Base-by-base conservation (phyloP, 441 rosid species). In the Populus trichocarpa region DNA sequence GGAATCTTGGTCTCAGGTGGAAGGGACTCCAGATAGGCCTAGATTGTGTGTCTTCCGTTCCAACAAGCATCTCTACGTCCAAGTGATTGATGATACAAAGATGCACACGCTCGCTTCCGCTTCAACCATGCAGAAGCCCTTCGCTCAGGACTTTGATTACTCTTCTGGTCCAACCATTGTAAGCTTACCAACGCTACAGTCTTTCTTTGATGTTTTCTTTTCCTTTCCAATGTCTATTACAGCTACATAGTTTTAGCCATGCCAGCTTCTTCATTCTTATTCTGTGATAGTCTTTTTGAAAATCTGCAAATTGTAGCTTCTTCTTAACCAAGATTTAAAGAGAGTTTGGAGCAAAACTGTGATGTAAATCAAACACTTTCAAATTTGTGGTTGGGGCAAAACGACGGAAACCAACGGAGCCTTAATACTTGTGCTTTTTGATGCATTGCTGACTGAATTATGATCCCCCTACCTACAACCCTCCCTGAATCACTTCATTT, bases 21-120 rank as follows among this genome's bases (percentile, higher is more conserved):
- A 90, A 30, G 98, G 99, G 46, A 93, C 95, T 57, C 79, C 90
- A 1, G 99, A 93, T 76, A 92, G 99, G 89, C 99, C 98, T 32
- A 84, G 98, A 80, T 72, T 95, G 9, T 82, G 90, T 14, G 95
- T 96, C 9, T 96, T 86, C 81, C 93, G 98, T 8, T 96, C 98
- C 78, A 96, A 92, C 93, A 94, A 92, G 85, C 97, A 92, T 86
- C 85, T 96, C 22, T 93, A 91, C 75, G 97, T 86, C 61, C 99
- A 96, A 84, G 97, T 96, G 85, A 91, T 96, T 77, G 99, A 96
- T 84, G 99, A 96, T 84, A 86, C 93, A 1, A 94, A 94, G 91
- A 96, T 94, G 98, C 99, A 94, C 84, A 96, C 99, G 0, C 91
- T 96, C 75, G 97, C 98, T 77, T 87, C 97, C 0, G 98, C 93